These are phyloP conservation scores for Didymellaceae sp. DNA, from an alignment of 2,329 filamentous ascomycete species.

Conservation along the genomic window DNA sequence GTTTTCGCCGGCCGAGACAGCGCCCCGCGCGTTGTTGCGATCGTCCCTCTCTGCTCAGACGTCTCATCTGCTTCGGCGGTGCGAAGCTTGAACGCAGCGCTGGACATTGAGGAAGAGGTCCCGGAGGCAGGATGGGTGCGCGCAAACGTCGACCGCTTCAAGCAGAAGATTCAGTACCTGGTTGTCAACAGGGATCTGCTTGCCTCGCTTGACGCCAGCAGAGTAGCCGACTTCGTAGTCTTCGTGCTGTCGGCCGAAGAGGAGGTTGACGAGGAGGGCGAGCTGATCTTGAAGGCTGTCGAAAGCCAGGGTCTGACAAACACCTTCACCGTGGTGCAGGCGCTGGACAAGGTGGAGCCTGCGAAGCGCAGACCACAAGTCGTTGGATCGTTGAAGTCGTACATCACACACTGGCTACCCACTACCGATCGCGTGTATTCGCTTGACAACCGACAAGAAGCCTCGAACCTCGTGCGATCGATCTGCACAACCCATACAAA, in stretches of 20 bases:
- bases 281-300: constrained; percentile 82
- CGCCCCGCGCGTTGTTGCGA: constrained; percentile 84
- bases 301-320: constrained; percentile 96
- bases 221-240: constrained; percentile 89
- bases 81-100: constrained; percentile 72
- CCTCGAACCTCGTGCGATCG: constrained; percentile 86
- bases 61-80: constrained; percentile 73
- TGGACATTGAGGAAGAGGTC: constrained; percentile 76
- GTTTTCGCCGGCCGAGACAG: constrained; percentile 88
- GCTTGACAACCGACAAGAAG: constrained; percentile 87
- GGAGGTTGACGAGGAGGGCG: constrained; percentile 84
- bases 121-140: constrained; percentile 65
- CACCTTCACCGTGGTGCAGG: constrained; percentile 83
- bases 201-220: constrained; percentile 81
- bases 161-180: constrained; percentile 90
- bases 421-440: constrained; percentile 89
- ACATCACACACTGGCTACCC: constrained; percentile 93
- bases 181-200: constrained; percentile 75
- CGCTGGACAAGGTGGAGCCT: constrained; percentile 77
- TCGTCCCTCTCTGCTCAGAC: constrained; percentile 82
- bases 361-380: constrained; percentile 79
- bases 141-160: constrained; percentile 85
- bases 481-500: constrained; percentile 92
- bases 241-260: constrained; percentile 81
- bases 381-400: constrained; percentile 83